A percentile compares a stretch with the other conserved stretches of the same genome.
phyloP scores from a whole-genome alignment of 148 eudicot species.

The Heliosperma pusillum region DNA sequence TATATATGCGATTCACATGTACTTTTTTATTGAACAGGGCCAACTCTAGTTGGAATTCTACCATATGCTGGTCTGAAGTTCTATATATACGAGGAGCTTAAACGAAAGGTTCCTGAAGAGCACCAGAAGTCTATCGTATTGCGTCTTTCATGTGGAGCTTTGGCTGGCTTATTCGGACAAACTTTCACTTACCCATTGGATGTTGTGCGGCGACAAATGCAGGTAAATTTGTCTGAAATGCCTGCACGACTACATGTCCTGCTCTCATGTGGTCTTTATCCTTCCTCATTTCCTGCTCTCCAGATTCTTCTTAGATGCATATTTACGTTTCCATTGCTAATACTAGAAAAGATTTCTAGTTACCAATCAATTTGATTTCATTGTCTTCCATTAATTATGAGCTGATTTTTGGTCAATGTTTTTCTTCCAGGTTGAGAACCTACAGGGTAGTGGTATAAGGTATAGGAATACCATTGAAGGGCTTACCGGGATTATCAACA shows the following conservation, averaged over 20 bases:
- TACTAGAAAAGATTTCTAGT: too few relatives aligned
- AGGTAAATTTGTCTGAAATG: too few relatives aligned
- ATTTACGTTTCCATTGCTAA: too few relatives aligned
- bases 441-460: conserved; percentile 40
- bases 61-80: conserved; percentile 98
- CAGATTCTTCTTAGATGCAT: background rate
- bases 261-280: background rate
- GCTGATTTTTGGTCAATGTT: conserved; percentile 10
- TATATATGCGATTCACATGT: background rate
- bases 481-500: conserved; percentile 38
- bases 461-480: conserved; percentile 59
- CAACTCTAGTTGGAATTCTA: conserved; percentile 91
- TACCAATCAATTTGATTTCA: background rate
- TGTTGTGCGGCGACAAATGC: conserved; percentile 98
- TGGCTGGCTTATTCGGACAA: conserved; percentile 96
- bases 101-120: conserved; percentile 90
- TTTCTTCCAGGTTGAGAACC: conserved; percentile 57
- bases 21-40: conserved; percentile 49
- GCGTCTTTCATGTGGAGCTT: conserved; percentile 94
- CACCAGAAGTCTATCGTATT: conserved; percentile 71
- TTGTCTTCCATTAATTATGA: background rate
- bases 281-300: background rate
- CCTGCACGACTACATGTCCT: too few relatives aligned
- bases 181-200: conserved; percentile 94
- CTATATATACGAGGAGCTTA: conserved; percentile 92